phyloP scores from a whole-genome alignment of 345 rosid species.

The Salix suchowensis region DNA sequence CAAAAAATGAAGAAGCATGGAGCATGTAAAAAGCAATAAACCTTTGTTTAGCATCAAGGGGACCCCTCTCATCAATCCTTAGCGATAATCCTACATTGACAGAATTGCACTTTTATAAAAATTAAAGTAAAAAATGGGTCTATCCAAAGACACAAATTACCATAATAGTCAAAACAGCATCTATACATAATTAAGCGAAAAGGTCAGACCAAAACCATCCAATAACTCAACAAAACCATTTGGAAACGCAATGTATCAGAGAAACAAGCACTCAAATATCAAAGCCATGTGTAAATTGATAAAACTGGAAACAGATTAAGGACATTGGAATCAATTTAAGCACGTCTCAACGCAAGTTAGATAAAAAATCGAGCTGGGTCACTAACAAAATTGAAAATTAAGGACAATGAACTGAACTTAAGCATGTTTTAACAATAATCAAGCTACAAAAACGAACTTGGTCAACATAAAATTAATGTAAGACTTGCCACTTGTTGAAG shows the following conservation, averaged over 20 bases:
- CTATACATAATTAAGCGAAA: neutral
- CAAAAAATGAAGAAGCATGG: neutral
- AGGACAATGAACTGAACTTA: neutral
- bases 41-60: conserved; percentile 40
- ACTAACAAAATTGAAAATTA: neutral
- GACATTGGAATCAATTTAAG: neutral
- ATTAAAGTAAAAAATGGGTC: neutral
- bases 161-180: neutral
- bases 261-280: neutral
- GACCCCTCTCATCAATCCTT: conserved; percentile 31
- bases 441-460: conserved; percentile 12
- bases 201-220: neutral
- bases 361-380: neutral
- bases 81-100: conserved; percentile 43
- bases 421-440: neutral
- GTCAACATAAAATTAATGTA: neutral
- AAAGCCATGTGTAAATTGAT: neutral
- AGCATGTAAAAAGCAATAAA: conserved; percentile 16
- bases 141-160: neutral
- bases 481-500: conserved; percentile 28
- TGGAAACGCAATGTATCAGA: neutral
- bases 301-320: neutral
- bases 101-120: neutral
- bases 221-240: neutral
- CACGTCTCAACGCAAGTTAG: no score